Evolutionary conservation across 257 asterid species (phyloP).

Genomic region (Catharanthus roseus): DNA sequence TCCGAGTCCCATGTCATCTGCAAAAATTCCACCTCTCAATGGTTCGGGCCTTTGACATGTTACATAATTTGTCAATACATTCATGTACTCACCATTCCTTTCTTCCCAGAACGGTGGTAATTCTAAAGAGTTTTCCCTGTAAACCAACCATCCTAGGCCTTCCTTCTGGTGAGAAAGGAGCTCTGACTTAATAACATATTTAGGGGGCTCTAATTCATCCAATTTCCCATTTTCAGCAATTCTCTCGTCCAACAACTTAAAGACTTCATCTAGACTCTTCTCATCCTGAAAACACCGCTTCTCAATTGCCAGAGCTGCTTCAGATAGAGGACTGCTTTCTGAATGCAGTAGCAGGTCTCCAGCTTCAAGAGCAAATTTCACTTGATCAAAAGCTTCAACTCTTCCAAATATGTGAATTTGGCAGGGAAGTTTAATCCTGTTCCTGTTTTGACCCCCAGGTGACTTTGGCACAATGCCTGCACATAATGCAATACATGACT

Average conservation of each 20-base stretch:
- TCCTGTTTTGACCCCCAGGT: conserved; percentile 31
- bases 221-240: conserved; percentile 36
- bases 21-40: conserved; percentile 73
- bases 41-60: conserved; percentile 63
- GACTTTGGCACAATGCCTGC: conserved; percentile 73
- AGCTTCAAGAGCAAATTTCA: conserved; percentile 32
- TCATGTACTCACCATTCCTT: conserved; percentile 45
- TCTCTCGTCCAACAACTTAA: conserved; percentile 55
- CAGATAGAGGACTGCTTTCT: conserved; percentile 40
- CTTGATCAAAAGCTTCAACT: conserved; percentile 41
- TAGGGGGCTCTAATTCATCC: conserved; percentile 68
- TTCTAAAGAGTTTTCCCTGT: conserved; percentile 59
- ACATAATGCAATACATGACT: conserved; percentile 14
- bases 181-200: conserved; percentile 43
- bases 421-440: conserved; percentile 47
- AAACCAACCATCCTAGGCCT: conserved; percentile 70
- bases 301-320: conserved; percentile 50
- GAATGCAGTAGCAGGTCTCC: conserved; percentile 58
- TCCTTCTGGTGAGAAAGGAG: conserved; percentile 76
- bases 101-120: conserved; percentile 86
- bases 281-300: conserved; percentile 27
- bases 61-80: conserved; percentile 58
- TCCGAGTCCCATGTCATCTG: conserved; percentile 93
- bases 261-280: conserved; percentile 70
- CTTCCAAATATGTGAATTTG: conserved; percentile 71